These are phyloP conservation scores for Xenosphaeropsis pyriputrescens DNA, from an alignment of 2,329 filamentous ascomycete species.

Conservation along the genomic window DNA sequence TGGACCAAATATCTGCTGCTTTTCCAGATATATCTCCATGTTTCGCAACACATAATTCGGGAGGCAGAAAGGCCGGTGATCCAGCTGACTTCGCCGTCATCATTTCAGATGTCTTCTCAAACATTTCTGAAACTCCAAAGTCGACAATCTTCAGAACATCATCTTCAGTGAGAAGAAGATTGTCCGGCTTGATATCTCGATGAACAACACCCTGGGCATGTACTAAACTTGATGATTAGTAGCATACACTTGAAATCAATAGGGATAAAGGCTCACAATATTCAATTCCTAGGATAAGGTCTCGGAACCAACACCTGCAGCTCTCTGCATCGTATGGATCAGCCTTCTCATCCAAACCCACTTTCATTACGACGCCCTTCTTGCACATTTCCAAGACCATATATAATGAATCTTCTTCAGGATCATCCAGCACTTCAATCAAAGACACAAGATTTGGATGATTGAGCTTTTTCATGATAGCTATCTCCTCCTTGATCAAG, in stretches of 20 bases:
- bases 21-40: constrained; percentile 81
- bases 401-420: constrained; percentile 88
- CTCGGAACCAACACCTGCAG: constrained; percentile 86
- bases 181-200: constrained; percentile 95
- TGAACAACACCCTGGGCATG: constrained; percentile 93
- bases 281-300: constrained; percentile 88
- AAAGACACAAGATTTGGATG: constrained; percentile 88
- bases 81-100: constrained; percentile 84
- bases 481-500: constrained; percentile 89
- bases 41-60: constrained; percentile 75
- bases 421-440: constrained; percentile 90
- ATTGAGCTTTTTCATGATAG: constrained; percentile 97
- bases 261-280: constrained; percentile 47
- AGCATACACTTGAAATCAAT: background rate
- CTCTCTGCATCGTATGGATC: constrained; percentile 70
- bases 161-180: constrained; percentile 77
- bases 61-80: constrained; percentile 86
- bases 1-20: constrained; percentile 94
- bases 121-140: constrained; percentile 99
- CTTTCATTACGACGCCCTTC: constrained; percentile 93
- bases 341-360: constrained; percentile 71
- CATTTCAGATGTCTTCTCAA: constrained; percentile 79
- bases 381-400: constrained; percentile 99
- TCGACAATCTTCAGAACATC: constrained; percentile 95
- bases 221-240: constrained; percentile 32